Evolutionary conservation across 2,329 filamentous ascomycete genomes (phyloP), one percentile per base, ranked within the genome.

Genomic region (Lecanosticta acicola): DNA sequence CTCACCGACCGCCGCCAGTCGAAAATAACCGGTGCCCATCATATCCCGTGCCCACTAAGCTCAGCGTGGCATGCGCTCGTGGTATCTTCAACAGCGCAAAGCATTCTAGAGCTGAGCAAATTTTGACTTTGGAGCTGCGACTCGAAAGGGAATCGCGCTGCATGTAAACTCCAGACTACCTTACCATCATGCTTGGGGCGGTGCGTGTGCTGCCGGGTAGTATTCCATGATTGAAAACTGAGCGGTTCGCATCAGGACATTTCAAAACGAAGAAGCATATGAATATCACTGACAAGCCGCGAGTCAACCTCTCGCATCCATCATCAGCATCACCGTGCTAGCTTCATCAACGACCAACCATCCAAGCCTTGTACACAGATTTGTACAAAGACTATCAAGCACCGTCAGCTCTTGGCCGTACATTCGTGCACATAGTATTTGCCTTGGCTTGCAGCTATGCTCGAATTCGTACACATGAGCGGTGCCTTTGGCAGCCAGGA

Each of bases 401-500:
- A n/a, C n/a, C n/a, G n/a, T n/a, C n/a, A n/a, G n/a, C n/a, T n/a
- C n/a, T n/a, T n/a, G n/a, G n/a, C n/a, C n/a, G 24, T 29, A 29
- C 24, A 29, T 29, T 11, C 24, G 5, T 29, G 24, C 35, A 21
- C 14, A n/a, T 37, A 16, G 34, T 13, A n/a, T n/a, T n/a, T n/a
- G n/a, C n/a, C 4, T 39, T 21, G 18, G 33, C 14, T 7, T 16
- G 16, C 39, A 18, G 34, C 32, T 16, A 43, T 48, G 45, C 36
- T 48, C 32, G 39, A 48, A 11, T 43, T 48, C 39, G 45, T 48
- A 17, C 34, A 43, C 35, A 35, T 49, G 13, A 44, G 34, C 39
- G 46, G 46, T 37, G 19, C 46, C 14, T 35, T 32, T 45, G 46
- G 46, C 17, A 37, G 36, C n/a, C 44, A 49, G 24, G 46, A 49